Percentiles rank a stretch among this genome's conserved stretches.
phyloP scores from a whole-genome alignment of 257 asterid genomes.

The Solanum pinnatisectum region DNA sequence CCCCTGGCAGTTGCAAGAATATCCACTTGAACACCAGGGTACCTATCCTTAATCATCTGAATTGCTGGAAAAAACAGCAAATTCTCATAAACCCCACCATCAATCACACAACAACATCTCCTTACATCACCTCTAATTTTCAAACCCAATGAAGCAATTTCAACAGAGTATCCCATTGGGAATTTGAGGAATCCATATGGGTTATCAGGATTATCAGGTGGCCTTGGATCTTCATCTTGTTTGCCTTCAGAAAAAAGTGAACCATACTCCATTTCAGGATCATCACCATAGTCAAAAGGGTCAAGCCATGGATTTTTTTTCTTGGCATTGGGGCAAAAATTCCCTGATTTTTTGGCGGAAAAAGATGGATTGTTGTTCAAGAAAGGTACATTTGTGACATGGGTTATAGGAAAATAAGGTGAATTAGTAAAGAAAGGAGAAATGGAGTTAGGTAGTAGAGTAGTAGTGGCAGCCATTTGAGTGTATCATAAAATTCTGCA shows the following conservation, averaged over 20 bases:
- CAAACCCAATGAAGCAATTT: constrained; percentile 62
- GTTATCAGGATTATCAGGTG: constrained; percentile 66
- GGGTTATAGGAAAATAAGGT: constrained; percentile 23
- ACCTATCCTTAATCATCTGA: constrained; percentile 78
- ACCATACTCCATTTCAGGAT: constrained; percentile 73
- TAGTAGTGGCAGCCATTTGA: constrained; percentile 42
- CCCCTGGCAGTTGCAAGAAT: constrained; percentile 56
- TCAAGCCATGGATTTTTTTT: constrained; percentile 75
- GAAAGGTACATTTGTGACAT: constrained; percentile 18
- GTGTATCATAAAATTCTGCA: not conserved
- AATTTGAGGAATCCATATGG: constrained; percentile 83
- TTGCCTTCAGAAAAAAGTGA: constrained; percentile 53
- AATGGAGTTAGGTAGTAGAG: constrained; percentile 32
- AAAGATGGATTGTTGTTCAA: not conserved
- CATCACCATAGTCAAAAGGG: constrained; percentile 74
- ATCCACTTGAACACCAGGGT: constrained; percentile 80
- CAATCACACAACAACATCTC: constrained; percentile 66
- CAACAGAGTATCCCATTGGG: constrained; percentile 61
- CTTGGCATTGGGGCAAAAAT: constrained; percentile 32
- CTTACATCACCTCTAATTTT: constrained; percentile 80
- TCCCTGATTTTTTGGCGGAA: constrained; percentile 9
- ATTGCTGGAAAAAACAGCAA: constrained; percentile 68
- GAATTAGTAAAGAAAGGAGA: constrained; percentile 26
- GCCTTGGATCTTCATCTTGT: constrained; percentile 76
- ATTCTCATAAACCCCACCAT: constrained; percentile 85